phyloP scores from a whole-genome alignment of 148 eudicot genomes.

The Rhododendron henanense region DNA sequence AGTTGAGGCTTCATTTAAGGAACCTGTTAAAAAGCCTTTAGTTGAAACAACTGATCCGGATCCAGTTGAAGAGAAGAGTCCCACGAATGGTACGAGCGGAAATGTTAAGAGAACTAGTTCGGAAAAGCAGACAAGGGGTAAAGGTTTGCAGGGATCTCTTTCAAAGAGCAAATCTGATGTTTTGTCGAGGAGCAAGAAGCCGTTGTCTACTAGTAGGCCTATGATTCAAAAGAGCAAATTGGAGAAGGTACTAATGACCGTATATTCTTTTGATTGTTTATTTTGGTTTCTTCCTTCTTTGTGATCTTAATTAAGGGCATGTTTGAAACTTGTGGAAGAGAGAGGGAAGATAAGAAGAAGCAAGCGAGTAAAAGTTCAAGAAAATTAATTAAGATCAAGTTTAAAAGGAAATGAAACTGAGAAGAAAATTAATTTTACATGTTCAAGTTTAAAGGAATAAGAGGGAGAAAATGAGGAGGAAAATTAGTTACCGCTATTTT shows the following conservation, averaged over 20 bases:
- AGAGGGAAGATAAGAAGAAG: neutral
- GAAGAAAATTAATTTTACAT: neutral
- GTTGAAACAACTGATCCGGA: constrained; percentile 22
- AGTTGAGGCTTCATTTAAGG: constrained; percentile 29
- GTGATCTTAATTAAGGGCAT: neutral
- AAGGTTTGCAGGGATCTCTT: constrained; percentile 22
- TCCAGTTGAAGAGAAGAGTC: constrained; percentile 19
- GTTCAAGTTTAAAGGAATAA: neutral
- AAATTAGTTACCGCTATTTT: neutral
- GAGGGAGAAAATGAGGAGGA: neutral
- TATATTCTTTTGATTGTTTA: neutral
- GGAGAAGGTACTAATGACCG: constrained; percentile 29
- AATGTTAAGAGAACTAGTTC: constrained; percentile 15
- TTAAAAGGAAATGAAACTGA: neutral
- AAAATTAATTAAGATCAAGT: neutral
- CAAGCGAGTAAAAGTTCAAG: neutral
- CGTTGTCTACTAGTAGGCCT: constrained; percentile 22
- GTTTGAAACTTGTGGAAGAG: neutral
- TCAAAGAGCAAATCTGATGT: constrained; percentile 28
- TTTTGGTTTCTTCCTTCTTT: neutral
- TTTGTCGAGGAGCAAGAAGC: constrained; percentile 27
- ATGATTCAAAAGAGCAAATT: constrained; percentile 40
- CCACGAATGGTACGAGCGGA: constrained; percentile 16
- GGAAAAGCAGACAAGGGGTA: constrained; percentile 27
- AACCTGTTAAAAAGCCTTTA: constrained; percentile 28